Percentiles rank a stretch among this genome's conserved stretches.
Evolutionary conservation across 768 basidiomycete species (phyloP).

Genomic region (Tylopilus intermedius): DNA sequence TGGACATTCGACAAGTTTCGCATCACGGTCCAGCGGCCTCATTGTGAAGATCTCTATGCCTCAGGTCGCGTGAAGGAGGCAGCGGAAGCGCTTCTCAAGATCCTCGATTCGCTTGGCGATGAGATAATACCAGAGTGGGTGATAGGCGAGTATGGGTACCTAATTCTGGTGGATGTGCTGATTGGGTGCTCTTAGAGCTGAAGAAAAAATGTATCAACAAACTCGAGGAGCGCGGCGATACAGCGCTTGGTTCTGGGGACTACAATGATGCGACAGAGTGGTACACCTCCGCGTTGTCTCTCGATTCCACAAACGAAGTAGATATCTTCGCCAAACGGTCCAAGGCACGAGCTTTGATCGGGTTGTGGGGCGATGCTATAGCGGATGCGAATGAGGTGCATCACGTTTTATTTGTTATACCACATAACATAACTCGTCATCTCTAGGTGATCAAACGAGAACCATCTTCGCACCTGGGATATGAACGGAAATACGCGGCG

Average conservation of each 20-base stretch:
- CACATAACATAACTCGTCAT: neutral
- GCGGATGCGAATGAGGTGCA: no score
- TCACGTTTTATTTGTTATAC: neutral
- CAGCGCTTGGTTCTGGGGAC: neutral
- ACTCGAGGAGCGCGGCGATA: neutral
- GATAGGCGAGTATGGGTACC: neutral
- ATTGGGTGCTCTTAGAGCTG: neutral
- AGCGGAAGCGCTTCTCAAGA: neutral
- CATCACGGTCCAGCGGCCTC: neutral
- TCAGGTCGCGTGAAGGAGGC: neutral
- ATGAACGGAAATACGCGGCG: neutral
- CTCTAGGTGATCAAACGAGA: neutral
- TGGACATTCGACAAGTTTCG: conserved; percentile 5
- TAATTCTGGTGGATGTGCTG: neutral
- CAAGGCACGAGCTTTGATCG: neutral
- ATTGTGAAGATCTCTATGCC: neutral
- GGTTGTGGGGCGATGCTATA: neutral
- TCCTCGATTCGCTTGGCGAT: neutral
- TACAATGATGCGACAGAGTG: neutral
- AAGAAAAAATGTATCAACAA: neutral
- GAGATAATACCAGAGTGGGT: neutral
- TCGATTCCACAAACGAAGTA: no score
- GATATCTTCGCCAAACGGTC: neutral
- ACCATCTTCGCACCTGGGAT: neutral
- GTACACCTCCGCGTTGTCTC: neutral